Conservation (phyloP, 2,329 filamentous ascomycete species). For the Aspergillus ibericus region DNA sequence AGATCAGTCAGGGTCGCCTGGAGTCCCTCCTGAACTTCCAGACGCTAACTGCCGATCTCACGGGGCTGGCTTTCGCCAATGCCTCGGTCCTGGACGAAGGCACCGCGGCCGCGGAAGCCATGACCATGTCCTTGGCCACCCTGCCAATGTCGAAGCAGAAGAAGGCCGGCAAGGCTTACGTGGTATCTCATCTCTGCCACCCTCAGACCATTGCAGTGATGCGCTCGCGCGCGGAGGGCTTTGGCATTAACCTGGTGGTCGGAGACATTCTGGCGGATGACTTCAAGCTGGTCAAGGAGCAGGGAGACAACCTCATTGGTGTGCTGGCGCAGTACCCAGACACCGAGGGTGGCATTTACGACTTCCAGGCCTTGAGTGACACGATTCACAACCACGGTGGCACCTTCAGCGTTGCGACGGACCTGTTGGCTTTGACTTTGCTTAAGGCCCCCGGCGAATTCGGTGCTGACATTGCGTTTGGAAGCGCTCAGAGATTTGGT, state of each 20-base stretch:
- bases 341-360: constrained; percentile 75
- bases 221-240: constrained; percentile 82
- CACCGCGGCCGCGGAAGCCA: constrained; percentile 90
- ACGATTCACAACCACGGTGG: constrained; percentile 74
- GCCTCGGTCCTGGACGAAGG: constrained; percentile 88
- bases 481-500: constrained; percentile 86
- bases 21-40: constrained; percentile 95
- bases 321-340: constrained; percentile 95
- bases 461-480: constrained; percentile 92
- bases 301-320: constrained; percentile 81
- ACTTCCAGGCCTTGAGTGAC: constrained; percentile 73
- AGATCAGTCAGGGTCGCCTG: constrained; percentile 92
- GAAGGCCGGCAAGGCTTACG: constrained; percentile 72
- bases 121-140: constrained; percentile 85
- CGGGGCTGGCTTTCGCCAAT: constrained; percentile 83
- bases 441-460: constrained; percentile 90
- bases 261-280: constrained; percentile 69
- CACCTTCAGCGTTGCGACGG: constrained; percentile 83
- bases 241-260: constrained; percentile 76
- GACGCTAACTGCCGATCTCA: constrained; percentile 86
- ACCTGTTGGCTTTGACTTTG: constrained; percentile 81
- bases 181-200: constrained; percentile 80
- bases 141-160: constrained; percentile 71
- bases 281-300: constrained; percentile 65
- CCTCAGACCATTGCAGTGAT: constrained; percentile 84